phyloP scores from a whole-genome alignment of 164 flowering plant species.

The Paratinospora sagittata region DNA sequence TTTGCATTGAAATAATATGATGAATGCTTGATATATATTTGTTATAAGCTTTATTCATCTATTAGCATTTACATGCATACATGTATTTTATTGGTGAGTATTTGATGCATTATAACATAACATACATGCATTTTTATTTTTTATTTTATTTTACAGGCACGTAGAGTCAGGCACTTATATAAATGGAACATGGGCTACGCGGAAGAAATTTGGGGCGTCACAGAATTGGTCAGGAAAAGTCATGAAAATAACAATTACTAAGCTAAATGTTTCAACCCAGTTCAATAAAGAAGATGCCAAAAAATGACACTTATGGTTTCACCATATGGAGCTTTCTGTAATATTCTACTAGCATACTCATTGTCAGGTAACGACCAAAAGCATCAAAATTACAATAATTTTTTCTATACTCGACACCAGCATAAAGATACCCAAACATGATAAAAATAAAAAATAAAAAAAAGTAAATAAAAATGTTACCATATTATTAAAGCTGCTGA shows the following conservation, averaged over 20 bases:
- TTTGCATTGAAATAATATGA: too few relatives aligned
- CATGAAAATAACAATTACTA: background rate
- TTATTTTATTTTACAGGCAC: too few relatives aligned
- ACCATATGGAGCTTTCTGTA: background rate
- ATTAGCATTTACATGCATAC: too few relatives aligned
- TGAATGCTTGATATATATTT: too few relatives aligned
- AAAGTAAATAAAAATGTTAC: constrained; percentile 26
- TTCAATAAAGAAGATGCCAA: background rate
- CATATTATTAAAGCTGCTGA: constrained; percentile 91
- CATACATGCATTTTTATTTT: too few relatives aligned
- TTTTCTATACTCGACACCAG: background rate
- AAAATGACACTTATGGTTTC: background rate
- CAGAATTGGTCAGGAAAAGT: too few relatives aligned
- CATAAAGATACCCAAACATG: background rate
- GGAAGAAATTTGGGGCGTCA: too few relatives aligned
- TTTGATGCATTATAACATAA: too few relatives aligned
- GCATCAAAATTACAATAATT: background rate
- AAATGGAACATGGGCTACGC: too few relatives aligned
- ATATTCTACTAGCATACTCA: background rate
- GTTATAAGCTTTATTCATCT: too few relatives aligned
- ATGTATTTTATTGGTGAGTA: too few relatives aligned
- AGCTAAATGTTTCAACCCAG: background rate
- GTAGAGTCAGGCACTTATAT: too few relatives aligned
- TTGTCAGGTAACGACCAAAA: background rate
- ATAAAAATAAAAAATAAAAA: background rate